Percentiles rank a stretch among this genome's conserved stretches.
phyloP scores from a whole-genome alignment of 2,329 filamentous ascomycete genomes.

The Cercospora berteroae region DNA sequence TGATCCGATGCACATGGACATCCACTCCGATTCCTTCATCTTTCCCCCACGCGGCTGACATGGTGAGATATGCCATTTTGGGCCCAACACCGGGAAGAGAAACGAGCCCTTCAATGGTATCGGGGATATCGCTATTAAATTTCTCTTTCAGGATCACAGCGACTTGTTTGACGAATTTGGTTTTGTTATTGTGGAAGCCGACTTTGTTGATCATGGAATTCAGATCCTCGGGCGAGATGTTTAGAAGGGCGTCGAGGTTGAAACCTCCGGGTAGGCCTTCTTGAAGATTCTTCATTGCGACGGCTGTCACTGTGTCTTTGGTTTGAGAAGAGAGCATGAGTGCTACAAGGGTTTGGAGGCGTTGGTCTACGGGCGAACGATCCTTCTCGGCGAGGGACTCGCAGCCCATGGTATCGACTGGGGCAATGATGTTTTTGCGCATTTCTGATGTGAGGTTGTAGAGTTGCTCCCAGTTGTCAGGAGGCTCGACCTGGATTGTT shows the following conservation, averaged over 20 bases:
- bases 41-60: slow-evolving; percentile 71
- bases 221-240: slow-evolving; percentile 62
- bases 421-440: slow-evolving; percentile 68
- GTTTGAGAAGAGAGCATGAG: slow-evolving; percentile 92
- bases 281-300: slow-evolving; percentile 76
- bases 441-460: slow-evolving; percentile 77
- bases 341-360: slow-evolving; percentile 82
- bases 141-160: slow-evolving; percentile 64
- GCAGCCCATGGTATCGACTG: slow-evolving; percentile 98
- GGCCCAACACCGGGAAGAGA: slow-evolving; percentile 83
- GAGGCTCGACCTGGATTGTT: slow-evolving; percentile 48
- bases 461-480: slow-evolving; percentile 78
- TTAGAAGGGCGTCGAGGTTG: slow-evolving; percentile 74
- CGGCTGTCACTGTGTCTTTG: slow-evolving; percentile 86
- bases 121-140: slow-evolving; percentile 73
- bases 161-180: slow-evolving; percentile 68
- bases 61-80: slow-evolving; percentile 90
- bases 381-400: slow-evolving; percentile 66
- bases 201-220: slow-evolving; percentile 79
- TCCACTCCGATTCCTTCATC: slow-evolving; percentile 85
- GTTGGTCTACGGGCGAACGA: slow-evolving; percentile 55
- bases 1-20: slow-evolving; percentile 92
- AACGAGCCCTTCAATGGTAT: slow-evolving; percentile 71
- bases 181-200: slow-evolving; percentile 95
- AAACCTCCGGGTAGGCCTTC: slow-evolving; percentile 66